Conservation (phyloP, 352 stramenopile species). For the Salisapilia sapeloensis region DNA sequence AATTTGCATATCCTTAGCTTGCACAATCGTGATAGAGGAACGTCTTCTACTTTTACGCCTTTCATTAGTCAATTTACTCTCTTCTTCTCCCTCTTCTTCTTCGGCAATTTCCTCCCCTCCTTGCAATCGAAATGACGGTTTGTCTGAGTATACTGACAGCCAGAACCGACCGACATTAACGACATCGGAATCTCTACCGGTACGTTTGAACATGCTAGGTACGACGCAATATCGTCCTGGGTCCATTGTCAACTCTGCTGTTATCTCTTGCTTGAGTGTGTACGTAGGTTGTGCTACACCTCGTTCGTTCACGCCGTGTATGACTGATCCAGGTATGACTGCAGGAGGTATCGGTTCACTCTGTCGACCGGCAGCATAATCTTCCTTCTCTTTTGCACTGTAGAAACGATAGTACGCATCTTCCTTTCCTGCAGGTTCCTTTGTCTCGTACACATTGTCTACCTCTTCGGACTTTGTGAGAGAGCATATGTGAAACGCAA, state of each 20-base stretch:
- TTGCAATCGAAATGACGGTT: constrained; percentile 44
- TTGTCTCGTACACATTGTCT: constrained; percentile 30
- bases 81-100: constrained; percentile 56
- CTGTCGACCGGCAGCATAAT: constrained; percentile 37
- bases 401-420: constrained; percentile 60
- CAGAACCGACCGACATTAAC: constrained; percentile 54
- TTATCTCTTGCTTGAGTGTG: constrained; percentile 72
- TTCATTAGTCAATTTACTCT: no score
- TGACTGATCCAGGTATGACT: constrained; percentile 61
- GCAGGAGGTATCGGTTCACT: constrained; percentile 31
- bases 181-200: constrained; percentile 15
- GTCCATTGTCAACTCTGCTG: constrained; percentile 33
- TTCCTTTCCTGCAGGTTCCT: constrained; percentile 33
- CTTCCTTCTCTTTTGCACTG: constrained; percentile 31
- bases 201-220: constrained; percentile 78
- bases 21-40: no score
- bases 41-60: no score
- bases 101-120: constrained; percentile 59
- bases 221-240: constrained; percentile 67
- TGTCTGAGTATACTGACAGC: constrained; percentile 66
- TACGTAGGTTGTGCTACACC: constrained; percentile 55
- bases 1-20: no score
- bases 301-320: constrained; percentile 41
- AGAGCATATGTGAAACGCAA: constrained; percentile 72
- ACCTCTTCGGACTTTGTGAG: constrained; percentile 11